Evolutionary conservation across 2,329 filamentous ascomycete species (phyloP).

Genomic region (Aspergillus awamori): DNA sequence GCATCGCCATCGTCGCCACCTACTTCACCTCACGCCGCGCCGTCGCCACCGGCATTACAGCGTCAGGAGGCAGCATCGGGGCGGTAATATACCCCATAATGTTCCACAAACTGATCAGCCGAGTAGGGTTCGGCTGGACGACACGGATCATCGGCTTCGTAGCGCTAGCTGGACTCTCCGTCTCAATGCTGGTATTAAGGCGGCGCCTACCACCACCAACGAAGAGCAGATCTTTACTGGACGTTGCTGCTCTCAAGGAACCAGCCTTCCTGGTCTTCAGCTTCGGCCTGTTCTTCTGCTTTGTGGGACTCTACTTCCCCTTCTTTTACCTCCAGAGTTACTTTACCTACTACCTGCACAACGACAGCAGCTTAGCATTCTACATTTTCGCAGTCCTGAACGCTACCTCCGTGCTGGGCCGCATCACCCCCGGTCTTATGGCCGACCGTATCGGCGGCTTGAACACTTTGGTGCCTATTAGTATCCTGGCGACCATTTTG

Average conservation of each 20-base stretch:
- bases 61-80: constrained; percentile 58
- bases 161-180: constrained; percentile 58
- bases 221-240: constrained; percentile 36
- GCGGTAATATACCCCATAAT: constrained; percentile 67
- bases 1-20: constrained; percentile 35
- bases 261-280: constrained; percentile 42
- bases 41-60: constrained; percentile 57
- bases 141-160: constrained; percentile 62
- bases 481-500: constrained; percentile 31
- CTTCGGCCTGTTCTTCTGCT: constrained; percentile 45
- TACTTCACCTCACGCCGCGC: constrained; percentile 60
- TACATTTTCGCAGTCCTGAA: constrained; percentile 65
- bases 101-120: constrained; percentile 56
- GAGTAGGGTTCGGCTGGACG: constrained; percentile 60
- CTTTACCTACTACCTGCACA: constrained; percentile 50
- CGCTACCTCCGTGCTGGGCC: constrained; percentile 53
- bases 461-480: constrained; percentile 41
- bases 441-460: constrained; percentile 55
- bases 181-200: background rate
- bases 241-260: constrained; percentile 41
- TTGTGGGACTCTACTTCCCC: constrained; percentile 50
- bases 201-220: constrained; percentile 27
- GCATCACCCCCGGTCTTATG: constrained; percentile 53
- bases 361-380: constrained; percentile 52
- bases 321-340: constrained; percentile 59